A percentile compares a stretch with the other conserved stretches of the same genome.
Evolutionary conservation across 176 grass and related monocot species (phyloP).

Genomic region (Miscanthus lutarioriparius): DNA sequence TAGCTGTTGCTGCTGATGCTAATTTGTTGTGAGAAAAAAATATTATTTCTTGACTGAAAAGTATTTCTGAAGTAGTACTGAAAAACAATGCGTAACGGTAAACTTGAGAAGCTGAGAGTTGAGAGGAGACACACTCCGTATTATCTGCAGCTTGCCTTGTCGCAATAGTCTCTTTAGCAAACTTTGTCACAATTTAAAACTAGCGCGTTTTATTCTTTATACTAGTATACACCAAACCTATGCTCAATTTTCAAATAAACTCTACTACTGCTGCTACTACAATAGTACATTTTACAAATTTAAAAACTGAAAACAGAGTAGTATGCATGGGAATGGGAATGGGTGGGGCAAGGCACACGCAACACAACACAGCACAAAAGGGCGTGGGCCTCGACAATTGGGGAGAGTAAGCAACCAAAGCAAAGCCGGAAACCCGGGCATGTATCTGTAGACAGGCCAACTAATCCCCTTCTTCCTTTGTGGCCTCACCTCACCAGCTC

Average conservation of each 20-base stretch:
- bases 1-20: too few species aligned
- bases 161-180: neutral
- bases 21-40: too few species aligned
- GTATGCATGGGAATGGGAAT: neutral
- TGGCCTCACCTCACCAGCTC: conserved; percentile 21
- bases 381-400: conserved; percentile 42
- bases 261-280: too few species aligned
- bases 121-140: neutral
- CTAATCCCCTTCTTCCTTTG: conserved; percentile 12
- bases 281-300: neutral
- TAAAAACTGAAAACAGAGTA: neutral
- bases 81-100: too few species aligned
- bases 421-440: conserved; percentile 37
- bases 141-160: neutral
- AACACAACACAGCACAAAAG: neutral
- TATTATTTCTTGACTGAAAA: too few species aligned
- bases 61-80: too few species aligned
- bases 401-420: neutral
- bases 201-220: too few species aligned
- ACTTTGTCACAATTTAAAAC: neutral
- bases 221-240: conserved; percentile 37
- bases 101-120: too few species aligned
- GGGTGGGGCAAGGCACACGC: neutral
- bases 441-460: conserved; percentile 9
- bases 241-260: neutral